phyloP scores from a whole-genome alignment of 2,329 filamentous ascomycete species.

The Diaporthe velutina region DNA sequence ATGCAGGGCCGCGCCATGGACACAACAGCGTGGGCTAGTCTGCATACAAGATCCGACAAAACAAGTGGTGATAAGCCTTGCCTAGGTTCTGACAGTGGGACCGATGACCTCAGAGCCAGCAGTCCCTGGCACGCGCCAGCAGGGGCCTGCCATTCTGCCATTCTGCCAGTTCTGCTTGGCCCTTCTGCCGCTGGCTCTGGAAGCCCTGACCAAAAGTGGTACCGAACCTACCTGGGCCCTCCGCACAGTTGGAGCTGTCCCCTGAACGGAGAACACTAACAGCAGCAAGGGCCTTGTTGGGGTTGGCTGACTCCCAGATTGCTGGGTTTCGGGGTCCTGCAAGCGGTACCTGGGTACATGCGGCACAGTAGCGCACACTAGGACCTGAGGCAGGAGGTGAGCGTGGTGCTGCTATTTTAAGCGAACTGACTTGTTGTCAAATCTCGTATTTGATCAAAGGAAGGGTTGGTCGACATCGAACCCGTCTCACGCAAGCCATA shows the following conservation, averaged over 20 bases:
- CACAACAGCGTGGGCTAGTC: not conserved
- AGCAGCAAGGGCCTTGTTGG: not conserved
- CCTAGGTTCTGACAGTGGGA: constrained; percentile 14
- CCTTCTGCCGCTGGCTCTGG: not conserved
- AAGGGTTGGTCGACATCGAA: not conserved
- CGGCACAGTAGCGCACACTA: not conserved
- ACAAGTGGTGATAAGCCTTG: constrained; percentile 24
- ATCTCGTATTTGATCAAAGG: constrained; percentile 16
- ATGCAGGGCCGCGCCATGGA: constrained; percentile 11
- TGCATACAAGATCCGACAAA: constrained; percentile 4
- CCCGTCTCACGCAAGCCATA: constrained; percentile 5
- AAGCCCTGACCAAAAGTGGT: not conserved
- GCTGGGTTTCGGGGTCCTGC: constrained; percentile 2
- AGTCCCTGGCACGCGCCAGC: constrained; percentile 11
- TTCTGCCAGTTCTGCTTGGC: not conserved
- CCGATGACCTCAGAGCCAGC: constrained; percentile 30
- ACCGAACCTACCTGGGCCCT: not conserved
- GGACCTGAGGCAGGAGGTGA: not conserved
- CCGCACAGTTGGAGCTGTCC: not conserved
- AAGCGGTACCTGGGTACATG: not conserved
- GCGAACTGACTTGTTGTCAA: constrained; percentile 3
- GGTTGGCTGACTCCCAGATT: not conserved
- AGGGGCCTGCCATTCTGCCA: not conserved
- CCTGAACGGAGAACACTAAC: not conserved
- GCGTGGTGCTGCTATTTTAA: constrained; percentile 19